Evolutionary conservation across 1,284 basidiomycete genomes (phyloP), one percentile per base, ranked within the genome.

Genomic region (Cryptococcus sp.): DNA sequence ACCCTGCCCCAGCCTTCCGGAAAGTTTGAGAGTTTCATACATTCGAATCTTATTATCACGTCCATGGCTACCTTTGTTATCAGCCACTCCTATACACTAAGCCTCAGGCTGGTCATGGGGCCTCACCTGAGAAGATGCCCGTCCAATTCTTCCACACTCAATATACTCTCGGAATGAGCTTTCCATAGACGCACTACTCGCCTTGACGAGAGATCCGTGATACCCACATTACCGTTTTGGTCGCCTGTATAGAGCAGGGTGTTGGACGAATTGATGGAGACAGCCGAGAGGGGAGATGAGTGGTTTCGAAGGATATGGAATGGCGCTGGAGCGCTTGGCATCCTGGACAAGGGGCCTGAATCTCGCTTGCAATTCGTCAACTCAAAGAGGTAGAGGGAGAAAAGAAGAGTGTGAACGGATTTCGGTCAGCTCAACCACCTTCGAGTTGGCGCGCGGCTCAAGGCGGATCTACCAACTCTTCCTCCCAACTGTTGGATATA

Each of bases 171-270:
- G 1, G 79, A 76, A 70, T 96, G 91, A 0, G 90, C 85, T 46
- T 78, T 77, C 91, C 91, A 96, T 11, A 78, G 76, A 1, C 83
- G 78, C 14, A 87, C 75, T 0, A 87, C 77, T 18, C 91, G 81
- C 19, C 91, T 77, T 0, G 83, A 82, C 22, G 80, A 76, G 2
- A 90, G 84, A 31, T 86, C 87, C 0, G 85, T 87, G 47, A 88
- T 75, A 7, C 84, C 79, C 24, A 91, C 82, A 10, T 74, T 77
- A 3, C 91, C 91, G 14, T 83, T 80, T 11, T 80, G 77, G 63
- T 94, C 91, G 3, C 86, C 91, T 2, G 89, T 85, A 69, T 88
- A 89, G 3, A 94, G 76, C 14, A 86, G 77, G 56, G 85, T 82
- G 66, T 90, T 88, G 66, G 86, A 82, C 4, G 76, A 60, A 1